Evolutionary conservation across 345 rosid genomes (phyloP).

Genomic region (Mallotus nudiflorus): DNA sequence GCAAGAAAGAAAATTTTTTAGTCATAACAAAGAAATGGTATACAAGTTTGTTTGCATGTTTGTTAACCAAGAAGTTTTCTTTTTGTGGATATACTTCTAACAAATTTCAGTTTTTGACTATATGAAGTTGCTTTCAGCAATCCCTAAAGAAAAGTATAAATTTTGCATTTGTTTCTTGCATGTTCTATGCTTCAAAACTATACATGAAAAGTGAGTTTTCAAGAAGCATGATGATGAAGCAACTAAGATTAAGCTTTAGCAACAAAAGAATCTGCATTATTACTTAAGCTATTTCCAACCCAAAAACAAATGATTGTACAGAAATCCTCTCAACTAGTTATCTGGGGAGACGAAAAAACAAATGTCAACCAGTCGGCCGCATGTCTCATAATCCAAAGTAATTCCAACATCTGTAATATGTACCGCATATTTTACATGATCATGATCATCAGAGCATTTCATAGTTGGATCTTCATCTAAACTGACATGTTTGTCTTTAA

Average conservation of each 20-base stretch:
- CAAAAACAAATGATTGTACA: background rate
- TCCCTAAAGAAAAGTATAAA: background rate
- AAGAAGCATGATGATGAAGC: background rate
- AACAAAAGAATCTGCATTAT: background rate
- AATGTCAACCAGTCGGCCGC: slow-evolving; percentile 4
- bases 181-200: background rate
- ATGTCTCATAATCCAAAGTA: background rate
- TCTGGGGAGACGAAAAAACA: background rate
- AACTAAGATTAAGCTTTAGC: background rate
- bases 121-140: background rate
- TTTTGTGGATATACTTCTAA: background rate
- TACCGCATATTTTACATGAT: slow-evolving; percentile 11
- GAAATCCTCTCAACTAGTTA: background rate
- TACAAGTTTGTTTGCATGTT: no score
- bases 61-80: background rate
- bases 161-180: background rate
- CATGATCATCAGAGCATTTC: slow-evolving; percentile 4
- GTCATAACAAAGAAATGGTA: background rate
- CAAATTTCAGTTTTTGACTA: background rate
- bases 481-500: background rate
- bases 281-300: background rate
- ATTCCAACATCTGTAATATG: background rate
- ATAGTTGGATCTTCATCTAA: slow-evolving; percentile 1
- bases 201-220: background rate
- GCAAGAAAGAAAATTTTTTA: slow-evolving; percentile 1